A percentile compares a stretch with the other conserved stretches of the same genome.
Evolutionary conservation across 176 grass and related monocot species (phyloP).

Genomic region (Oropetium thomaeum): DNA sequence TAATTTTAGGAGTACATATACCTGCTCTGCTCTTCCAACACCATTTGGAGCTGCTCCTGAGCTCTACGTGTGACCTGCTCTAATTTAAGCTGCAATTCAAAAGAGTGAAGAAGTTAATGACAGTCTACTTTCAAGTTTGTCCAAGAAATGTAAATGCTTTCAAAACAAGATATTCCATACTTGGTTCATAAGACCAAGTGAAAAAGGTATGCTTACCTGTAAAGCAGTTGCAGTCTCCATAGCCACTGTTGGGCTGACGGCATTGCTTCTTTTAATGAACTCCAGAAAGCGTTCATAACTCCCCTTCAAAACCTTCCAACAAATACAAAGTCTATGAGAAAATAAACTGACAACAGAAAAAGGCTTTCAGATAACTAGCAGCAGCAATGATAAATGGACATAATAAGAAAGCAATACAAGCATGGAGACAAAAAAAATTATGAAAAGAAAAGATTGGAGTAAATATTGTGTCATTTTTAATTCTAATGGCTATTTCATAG

Average conservation of each 20-base stretch:
- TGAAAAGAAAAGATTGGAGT: neutral
- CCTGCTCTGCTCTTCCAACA: constrained; percentile 95
- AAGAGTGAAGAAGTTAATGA: constrained; percentile 26
- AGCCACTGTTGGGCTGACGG: constrained; percentile 85
- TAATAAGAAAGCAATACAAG: neutral
- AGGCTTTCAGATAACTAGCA: constrained; percentile 6
- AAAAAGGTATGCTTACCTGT: constrained; percentile 47
- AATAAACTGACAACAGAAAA: neutral
- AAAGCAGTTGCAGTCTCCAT: constrained; percentile 94
- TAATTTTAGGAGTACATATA: constrained; percentile 26
- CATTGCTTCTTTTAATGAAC: constrained; percentile 89
- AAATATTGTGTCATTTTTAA: neutral
- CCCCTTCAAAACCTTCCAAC: constrained; percentile 69
- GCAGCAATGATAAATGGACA: neutral
- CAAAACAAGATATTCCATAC: constrained; percentile 15
- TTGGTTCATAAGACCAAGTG: neutral
- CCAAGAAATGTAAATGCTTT: constrained; percentile 13
- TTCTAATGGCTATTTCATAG: neutral
- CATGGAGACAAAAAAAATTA: neutral
- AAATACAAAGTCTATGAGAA: neutral
- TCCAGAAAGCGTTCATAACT: constrained; percentile 92
- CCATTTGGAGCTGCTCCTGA: constrained; percentile 95
- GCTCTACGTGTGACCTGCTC: constrained; percentile 89
- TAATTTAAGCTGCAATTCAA: constrained; percentile 74
- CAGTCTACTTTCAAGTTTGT: constrained; percentile 14